These are phyloP conservation scores for Mortierella sp. DNA, from an alignment of 371 early-diverging fungal genomes.

Conservation along the genomic window DNA sequence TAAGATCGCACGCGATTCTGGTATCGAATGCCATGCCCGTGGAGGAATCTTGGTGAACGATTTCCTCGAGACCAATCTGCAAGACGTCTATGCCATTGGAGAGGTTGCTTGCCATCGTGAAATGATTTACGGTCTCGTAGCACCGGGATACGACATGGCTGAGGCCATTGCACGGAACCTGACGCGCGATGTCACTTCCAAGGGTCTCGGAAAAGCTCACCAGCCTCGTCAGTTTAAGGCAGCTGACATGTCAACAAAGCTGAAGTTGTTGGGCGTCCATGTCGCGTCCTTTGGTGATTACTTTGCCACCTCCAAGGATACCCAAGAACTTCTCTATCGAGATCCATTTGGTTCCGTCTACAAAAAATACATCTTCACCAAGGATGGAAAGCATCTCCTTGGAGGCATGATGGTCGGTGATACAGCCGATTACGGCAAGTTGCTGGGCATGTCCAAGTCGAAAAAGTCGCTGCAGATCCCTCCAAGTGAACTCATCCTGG, in stretches of 20 bases:
- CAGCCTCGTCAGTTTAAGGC: slow-evolving; percentile 58
- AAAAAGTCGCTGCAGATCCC: slow-evolving; percentile 59
- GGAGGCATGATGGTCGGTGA: slow-evolving; percentile 80
- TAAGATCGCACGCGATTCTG: slow-evolving; percentile 59
- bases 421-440: slow-evolving; percentile 69
- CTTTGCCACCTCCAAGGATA: slow-evolving; percentile 59
- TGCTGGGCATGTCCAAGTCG: slow-evolving; percentile 63
- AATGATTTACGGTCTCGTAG: slow-evolving; percentile 70
- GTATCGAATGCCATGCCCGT: slow-evolving; percentile 51
- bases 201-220: slow-evolving; percentile 39
- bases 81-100: slow-evolving; percentile 72
- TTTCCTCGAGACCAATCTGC: slow-evolving; percentile 57
- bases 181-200: slow-evolving; percentile 37
- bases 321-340: slow-evolving; percentile 59
- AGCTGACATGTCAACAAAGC: slow-evolving; percentile 76
- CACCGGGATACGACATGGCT: slow-evolving; percentile 79
- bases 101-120: slow-evolving; percentile 66
- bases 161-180: slow-evolving; percentile 69
- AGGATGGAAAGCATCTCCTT: slow-evolving; percentile 71
- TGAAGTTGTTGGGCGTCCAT: slow-evolving; percentile 74
- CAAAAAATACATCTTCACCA: slow-evolving; percentile 69
- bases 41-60: slow-evolving; percentile 71
- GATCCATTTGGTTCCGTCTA: slow-evolving; percentile 72
- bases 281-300: slow-evolving; percentile 78
- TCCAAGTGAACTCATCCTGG: slow-evolving; percentile 70